Evolutionary conservation across 176 grass and related monocot species (phyloP).

Genomic region (Aegilops umbellulata): DNA sequence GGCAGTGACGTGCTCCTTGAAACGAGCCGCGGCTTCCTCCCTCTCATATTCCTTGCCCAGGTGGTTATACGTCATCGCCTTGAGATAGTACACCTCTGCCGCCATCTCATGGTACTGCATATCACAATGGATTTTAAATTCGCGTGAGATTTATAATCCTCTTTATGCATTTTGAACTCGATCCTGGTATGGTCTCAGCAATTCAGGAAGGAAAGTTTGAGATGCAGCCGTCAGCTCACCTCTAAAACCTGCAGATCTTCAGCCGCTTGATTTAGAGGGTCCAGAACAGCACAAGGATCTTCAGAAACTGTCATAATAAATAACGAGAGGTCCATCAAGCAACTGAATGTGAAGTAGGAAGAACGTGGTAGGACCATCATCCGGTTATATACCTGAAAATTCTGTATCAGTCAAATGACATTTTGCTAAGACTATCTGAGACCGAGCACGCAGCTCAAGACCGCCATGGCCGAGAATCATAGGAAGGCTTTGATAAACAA

Average conservation of each 20-base stretch:
- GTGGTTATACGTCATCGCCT: slow-evolving; percentile 65
- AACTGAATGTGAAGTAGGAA: not conserved
- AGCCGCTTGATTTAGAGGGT: slow-evolving; percentile 73
- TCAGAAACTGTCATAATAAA: slow-evolving; percentile 47
- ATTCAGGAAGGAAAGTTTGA: not conserved
- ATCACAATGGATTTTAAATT: not conserved
- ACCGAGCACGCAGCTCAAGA: slow-evolving; percentile 70
- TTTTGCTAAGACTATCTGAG: slow-evolving; percentile 78
- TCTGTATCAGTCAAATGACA: slow-evolving; percentile 62
- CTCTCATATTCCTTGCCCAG: slow-evolving; percentile 53
- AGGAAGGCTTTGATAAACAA: slow-evolving; percentile 72
- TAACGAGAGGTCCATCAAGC: not conserved
- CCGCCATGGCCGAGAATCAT: slow-evolving; percentile 89
- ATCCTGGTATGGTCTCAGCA: not conserved
- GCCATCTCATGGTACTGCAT: slow-evolving; percentile 87
- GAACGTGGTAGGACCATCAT: not conserved
- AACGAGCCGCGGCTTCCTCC: slow-evolving; percentile 62
- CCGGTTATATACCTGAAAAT: slow-evolving; percentile 47
- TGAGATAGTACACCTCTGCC: slow-evolving; percentile 79
- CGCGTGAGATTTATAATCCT: not conserved
- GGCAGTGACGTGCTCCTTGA: slow-evolving; percentile 56
- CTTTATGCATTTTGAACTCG: not conserved
- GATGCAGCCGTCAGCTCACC: slow-evolving; percentile 39
- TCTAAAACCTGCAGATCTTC: slow-evolving; percentile 88
- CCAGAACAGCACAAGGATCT: slow-evolving; percentile 68